phyloP scores from a whole-genome alignment of 2,329 filamentous ascomycete species.

The Colletotrichum zoysiae region DNA sequence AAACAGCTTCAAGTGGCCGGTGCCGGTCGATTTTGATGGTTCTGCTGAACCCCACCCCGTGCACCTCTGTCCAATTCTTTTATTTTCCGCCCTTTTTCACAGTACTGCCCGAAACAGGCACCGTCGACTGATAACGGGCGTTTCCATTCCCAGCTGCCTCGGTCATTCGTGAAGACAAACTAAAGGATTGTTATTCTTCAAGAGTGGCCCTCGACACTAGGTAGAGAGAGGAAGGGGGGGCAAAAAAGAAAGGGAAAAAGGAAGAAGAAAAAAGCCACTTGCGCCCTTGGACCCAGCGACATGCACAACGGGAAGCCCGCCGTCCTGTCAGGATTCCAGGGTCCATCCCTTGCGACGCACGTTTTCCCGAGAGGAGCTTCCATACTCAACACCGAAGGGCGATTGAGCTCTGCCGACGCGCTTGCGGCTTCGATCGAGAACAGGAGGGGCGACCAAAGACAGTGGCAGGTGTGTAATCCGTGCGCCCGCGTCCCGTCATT shows the following conservation, averaged over 20 bases:
- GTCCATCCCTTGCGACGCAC: slow-evolving; percentile 1
- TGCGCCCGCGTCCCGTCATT: neutral
- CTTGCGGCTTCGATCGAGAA: neutral
- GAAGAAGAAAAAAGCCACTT: neutral
- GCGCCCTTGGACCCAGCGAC: neutral
- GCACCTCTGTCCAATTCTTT: neutral
- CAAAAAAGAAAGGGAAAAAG: accelerated
- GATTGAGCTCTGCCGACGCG: neutral
- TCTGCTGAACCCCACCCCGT: neutral
- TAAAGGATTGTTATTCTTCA: neutral
- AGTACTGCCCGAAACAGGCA: neutral
- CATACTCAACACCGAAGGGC: neutral
- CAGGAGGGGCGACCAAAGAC: neutral
- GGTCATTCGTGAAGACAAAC: neutral
- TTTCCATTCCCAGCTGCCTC: neutral
- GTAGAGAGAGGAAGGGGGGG: neutral
- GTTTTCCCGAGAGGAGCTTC: neutral
- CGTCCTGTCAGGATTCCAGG: slow-evolving; percentile 5
- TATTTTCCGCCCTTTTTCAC: neutral
- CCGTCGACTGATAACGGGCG: too few relatives aligned
- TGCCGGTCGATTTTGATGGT: neutral
- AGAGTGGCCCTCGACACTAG: neutral
- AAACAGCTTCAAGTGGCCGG: neutral
- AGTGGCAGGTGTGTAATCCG: neutral
- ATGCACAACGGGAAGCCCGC: slow-evolving; percentile 16